These are phyloP conservation scores for Oryza glumipatula DNA, from an alignment of 176 grass and related monocot genomes.

Conservation along the genomic window DNA sequence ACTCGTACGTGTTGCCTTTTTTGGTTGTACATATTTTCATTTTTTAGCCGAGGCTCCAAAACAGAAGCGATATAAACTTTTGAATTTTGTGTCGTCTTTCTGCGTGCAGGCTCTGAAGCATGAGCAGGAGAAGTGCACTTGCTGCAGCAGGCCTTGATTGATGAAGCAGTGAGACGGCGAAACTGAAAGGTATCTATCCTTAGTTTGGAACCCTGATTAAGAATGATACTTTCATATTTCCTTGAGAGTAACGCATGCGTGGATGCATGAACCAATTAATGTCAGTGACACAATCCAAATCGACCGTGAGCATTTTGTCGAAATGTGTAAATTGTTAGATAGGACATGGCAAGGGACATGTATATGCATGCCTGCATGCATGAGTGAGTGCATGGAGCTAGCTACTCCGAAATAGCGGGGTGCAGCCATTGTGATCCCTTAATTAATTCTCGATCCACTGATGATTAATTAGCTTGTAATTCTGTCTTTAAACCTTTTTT, in stretches of 20 bases:
- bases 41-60: not conserved
- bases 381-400: not conserved
- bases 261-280: constrained; percentile 8
- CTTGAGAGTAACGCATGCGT: not conserved
- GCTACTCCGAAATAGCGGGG: not conserved
- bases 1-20: not conserved
- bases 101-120: constrained; percentile 64
- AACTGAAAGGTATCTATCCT: not conserved
- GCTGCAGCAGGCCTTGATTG: constrained; percentile 55
- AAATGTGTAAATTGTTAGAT: constrained; percentile 24
- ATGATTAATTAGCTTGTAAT: not conserved
- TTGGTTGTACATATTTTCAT: not conserved
- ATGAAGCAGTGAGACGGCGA: constrained; percentile 18
- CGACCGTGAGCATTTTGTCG: not conserved
- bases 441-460: not conserved
- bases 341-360: not conserved
- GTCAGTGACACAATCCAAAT: constrained; percentile 2
- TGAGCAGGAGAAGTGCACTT: constrained; percentile 80
- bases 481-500: not conserved
- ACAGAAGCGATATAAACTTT: not conserved
- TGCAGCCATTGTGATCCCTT: not conserved
- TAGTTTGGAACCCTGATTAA: not conserved
- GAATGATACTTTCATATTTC: not conserved
- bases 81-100: not conserved
- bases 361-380: not conserved